A percentile compares a stretch with the other conserved stretches of the same genome.
These are phyloP conservation scores for Tetrahymena borealis DNA, from an alignment of 73 alveolate genomes.

Conservation along the genomic window DNA sequence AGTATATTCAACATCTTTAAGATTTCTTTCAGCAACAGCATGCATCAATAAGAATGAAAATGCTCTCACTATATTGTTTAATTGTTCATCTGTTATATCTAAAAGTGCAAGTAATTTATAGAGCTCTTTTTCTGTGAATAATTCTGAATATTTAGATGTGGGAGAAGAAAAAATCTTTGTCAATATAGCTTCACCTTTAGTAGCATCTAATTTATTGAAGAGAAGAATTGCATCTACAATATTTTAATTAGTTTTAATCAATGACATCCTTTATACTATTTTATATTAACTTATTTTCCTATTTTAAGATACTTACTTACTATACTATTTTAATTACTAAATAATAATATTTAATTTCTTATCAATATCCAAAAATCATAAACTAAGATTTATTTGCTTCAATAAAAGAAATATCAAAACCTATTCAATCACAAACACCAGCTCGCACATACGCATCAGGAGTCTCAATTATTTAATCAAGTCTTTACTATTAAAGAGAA, in stretches of 20 bases:
- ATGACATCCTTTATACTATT: neutral
- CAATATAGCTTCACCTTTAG: constrained; percentile 31
- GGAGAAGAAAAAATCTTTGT: constrained; percentile 26
- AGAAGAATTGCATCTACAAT: constrained; percentile 19
- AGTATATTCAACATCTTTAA: constrained; percentile 26
- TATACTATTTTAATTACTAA: no score
- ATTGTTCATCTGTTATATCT: constrained; percentile 15
- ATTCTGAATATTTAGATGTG: constrained; percentile 18
- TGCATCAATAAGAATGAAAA: constrained; percentile 34
- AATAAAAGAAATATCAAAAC: no score
- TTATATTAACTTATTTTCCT: no score
- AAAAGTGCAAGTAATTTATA: constrained; percentile 2
- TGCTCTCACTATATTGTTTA: constrained; percentile 30
- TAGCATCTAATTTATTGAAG: constrained; percentile 5
- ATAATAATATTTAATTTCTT: no score
- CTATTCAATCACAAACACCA: no score
- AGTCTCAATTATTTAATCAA: no score
- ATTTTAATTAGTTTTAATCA: constrained; percentile 33
- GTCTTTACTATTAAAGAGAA: no score
- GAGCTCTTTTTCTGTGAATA: constrained; percentile 31
- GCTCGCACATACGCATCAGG: no score
- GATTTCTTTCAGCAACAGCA: constrained; percentile 43
- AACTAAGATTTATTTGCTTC: no score
- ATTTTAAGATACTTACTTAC: no score
- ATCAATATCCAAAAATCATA: no score